A percentile compares a stretch with the other conserved stretches of the same genome.
phyloP scores from a whole-genome alignment of 2,329 filamentous ascomycete genomes.

The Aspergillus aculeatus region DNA sequence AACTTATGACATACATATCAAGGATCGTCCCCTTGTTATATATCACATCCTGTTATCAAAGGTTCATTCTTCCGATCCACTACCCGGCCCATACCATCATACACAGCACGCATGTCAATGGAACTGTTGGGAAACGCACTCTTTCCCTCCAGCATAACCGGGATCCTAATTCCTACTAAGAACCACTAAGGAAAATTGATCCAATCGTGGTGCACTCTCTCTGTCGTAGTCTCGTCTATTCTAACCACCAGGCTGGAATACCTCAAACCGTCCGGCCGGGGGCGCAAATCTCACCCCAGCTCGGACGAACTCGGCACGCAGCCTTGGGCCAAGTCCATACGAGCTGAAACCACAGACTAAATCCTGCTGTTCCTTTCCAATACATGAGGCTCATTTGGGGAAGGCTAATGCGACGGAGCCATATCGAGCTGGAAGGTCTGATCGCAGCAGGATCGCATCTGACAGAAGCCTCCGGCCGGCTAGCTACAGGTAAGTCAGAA shows the following conservation, averaged over 20 bases:
- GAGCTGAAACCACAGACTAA: not conserved
- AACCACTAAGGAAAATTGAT: not conserved
- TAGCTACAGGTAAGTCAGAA: not conserved
- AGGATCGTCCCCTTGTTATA: not conserved
- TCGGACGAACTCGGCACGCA: not conserved
- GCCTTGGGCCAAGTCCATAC: not conserved
- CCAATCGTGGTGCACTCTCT: not conserved
- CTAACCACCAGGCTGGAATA: not conserved
- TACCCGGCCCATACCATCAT: not conserved
- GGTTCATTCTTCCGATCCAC: not conserved
- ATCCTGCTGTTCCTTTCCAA: not conserved
- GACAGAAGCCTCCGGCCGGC: slow-evolving; percentile 1
- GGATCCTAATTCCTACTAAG: not conserved
- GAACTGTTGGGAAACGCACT: not conserved
- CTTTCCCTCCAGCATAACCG: not conserved
- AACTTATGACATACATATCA: not conserved
- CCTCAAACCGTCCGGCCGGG: not conserved
- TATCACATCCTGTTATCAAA: not conserved
- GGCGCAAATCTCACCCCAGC: not conserved
- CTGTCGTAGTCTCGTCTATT: not conserved
- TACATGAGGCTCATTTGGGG: not conserved
- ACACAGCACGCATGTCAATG: not conserved
- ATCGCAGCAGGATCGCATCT: slow-evolving; percentile 8
- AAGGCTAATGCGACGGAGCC: not conserved
- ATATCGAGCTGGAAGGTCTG: not conserved